Evolutionary conservation across 2,329 filamentous ascomycete genomes (phyloP).

Genomic region (Colletotrichum incanum): DNA sequence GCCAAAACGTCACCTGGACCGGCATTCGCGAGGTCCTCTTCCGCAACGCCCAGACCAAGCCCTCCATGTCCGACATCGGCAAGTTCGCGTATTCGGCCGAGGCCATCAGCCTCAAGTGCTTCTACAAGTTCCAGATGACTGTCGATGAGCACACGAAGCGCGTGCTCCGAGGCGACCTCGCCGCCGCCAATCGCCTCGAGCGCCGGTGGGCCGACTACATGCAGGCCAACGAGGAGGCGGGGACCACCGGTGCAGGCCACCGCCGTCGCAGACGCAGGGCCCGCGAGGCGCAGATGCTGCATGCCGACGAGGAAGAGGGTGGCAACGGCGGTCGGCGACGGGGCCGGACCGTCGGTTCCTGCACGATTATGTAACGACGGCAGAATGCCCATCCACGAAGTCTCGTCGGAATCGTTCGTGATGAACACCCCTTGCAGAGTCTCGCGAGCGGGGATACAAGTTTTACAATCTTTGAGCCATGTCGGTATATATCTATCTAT

Average conservation of each 20-base stretch:
- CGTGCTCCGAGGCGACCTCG: constrained; percentile 83
- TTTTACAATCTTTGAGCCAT: constrained; percentile 6
- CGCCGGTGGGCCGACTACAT: constrained; percentile 95
- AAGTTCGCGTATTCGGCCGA: constrained; percentile 78
- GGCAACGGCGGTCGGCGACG: constrained; percentile 70
- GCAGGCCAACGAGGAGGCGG: constrained; percentile 90
- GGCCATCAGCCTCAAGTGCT: constrained; percentile 90
- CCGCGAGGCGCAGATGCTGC: constrained; percentile 84
- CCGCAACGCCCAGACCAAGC: constrained; percentile 83
- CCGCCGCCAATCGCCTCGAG: constrained; percentile 84
- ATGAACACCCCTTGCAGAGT: neutral
- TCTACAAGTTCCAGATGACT: constrained; percentile 95
- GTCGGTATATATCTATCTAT: constrained; percentile 4
- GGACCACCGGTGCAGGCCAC: constrained; percentile 75
- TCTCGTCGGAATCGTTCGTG: constrained; percentile 1
- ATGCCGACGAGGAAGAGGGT: constrained; percentile 85
- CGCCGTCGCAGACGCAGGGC: constrained; percentile 83
- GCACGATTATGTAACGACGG: constrained; percentile 74
- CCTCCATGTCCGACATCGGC: constrained; percentile 58
- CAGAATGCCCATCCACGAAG: neutral
- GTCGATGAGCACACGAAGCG: constrained; percentile 94
- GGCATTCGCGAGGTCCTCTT: constrained; percentile 90
- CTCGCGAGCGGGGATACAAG: neutral
- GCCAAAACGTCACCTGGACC: constrained; percentile 92
- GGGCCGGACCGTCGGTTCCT: constrained; percentile 75